Evolutionary conservation across 1,284 basidiomycete species (phyloP).

Genomic region (Moniliella sp.): DNA sequence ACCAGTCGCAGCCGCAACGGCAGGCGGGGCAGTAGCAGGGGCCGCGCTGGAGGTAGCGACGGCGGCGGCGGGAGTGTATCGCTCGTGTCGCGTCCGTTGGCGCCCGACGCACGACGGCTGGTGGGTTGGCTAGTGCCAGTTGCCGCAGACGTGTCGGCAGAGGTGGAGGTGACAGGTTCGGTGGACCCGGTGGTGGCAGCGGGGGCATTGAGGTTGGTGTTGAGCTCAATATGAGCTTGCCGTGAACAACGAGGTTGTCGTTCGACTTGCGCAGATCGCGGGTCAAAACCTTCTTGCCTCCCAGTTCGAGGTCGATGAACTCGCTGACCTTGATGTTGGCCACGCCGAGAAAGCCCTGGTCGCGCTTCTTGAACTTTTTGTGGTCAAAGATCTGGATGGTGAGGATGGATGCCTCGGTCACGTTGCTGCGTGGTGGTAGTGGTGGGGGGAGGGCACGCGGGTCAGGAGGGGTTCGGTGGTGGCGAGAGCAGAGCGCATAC

Average conservation of each 20-base stretch:
- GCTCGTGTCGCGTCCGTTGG: no score
- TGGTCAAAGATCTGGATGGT: conserved; percentile 91
- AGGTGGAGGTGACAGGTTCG: not conserved
- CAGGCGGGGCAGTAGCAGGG: not conserved
- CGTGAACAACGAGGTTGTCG: conserved; percentile 32
- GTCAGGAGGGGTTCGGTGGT: no score
- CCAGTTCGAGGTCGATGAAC: conserved; percentile 67
- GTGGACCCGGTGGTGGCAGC: not conserved
- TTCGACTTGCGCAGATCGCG: conserved; percentile 32
- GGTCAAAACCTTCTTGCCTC: conserved; percentile 51
- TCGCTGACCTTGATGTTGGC: conserved; percentile 75
- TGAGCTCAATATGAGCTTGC: conserved; percentile 34
- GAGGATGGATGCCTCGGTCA: conserved; percentile 70
- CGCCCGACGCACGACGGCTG: no score
- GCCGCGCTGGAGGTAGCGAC: conserved; percentile 2
- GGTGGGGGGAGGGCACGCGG: no score
- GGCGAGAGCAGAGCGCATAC: no score
- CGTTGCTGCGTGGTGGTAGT: no score
- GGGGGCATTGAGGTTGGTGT: conserved; percentile 32
- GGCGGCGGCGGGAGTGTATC: no score
- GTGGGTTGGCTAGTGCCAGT: no score
- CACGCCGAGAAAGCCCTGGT: conserved; percentile 81
- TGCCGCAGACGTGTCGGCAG: not conserved
- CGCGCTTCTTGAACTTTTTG: conserved; percentile 81
- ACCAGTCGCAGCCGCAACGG: not conserved